Evolutionary conservation across 169 alveolate species (phyloP), one percentile per base, ranked within the genome.

Genomic region (Eimeria falciformis): DNA sequence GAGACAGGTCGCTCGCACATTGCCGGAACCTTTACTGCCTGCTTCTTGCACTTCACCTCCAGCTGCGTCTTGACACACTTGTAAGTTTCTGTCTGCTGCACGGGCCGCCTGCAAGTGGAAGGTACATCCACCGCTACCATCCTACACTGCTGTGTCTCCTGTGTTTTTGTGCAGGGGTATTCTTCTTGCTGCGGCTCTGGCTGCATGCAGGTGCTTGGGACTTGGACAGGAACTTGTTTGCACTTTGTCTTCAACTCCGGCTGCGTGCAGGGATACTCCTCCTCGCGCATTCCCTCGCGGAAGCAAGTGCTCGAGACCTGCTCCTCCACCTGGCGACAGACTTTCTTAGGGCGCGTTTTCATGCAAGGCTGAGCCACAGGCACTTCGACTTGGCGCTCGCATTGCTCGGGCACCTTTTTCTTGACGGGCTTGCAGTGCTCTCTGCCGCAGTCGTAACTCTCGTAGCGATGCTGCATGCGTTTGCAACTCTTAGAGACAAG

Each of bases 211-310:
- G 89, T 79, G 23, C 50, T 27, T 4, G 89, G 89, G 9, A 79
- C 89, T 46, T 79, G 56, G n/a, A 79, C 89, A 25, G 89, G 25
- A 14, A 79, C 89, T 12, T 79, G 11, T 43, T 53, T 53, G 73
- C 89, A 79, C 18, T 79, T 33, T 27, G 43, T 62, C 43, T 53
- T 47, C 46, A 43, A 79, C 29, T 79, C 89, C 29, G 47, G 68
- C 73, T 79, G 4, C 46, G 18, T 46, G 73, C 89, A 79, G 17
- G 33, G 68, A 53, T 79, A 79, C 18, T 69, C 50, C 27, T 79
- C 89, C 33, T 79, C 45, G 17, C 21, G 33, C 46, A 43, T 33
- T 9, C 23, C 89, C 23, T 79, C 89, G 5, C 73, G 21, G 73
- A 50, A 79, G 89, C 89, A 79, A 47, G 89, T 79, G 55, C 29